phyloP scores from a whole-genome alignment of 1,284 basidiomycete genomes.

The Cutaneotrichosporon cyanovorans region DNA sequence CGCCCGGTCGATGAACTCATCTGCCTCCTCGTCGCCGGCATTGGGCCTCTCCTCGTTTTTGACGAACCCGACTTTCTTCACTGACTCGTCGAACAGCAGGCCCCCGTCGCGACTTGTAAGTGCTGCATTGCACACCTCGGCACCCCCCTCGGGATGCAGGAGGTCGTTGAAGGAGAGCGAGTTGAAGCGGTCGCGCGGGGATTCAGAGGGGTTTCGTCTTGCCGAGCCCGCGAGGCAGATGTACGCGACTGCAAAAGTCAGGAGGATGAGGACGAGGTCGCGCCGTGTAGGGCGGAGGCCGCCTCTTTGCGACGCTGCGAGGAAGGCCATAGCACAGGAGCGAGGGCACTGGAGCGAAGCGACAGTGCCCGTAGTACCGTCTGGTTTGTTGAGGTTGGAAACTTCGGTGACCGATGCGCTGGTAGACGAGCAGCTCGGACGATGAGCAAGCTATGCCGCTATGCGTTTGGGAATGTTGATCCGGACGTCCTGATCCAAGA shows the following conservation, averaged over 20 bases:
- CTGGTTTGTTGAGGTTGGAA: too few relatives aligned
- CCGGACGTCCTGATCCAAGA: neutral
- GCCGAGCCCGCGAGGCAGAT: constrained; percentile 23
- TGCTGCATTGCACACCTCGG: neutral
- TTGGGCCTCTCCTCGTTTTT: constrained; percentile 13
- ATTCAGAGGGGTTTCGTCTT: neutral
- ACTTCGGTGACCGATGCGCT: too few relatives aligned
- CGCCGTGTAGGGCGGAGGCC: constrained; percentile 33
- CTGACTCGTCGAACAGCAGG: constrained; percentile 7
- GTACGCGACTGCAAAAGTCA: constrained; percentile 38
- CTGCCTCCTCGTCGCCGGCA: constrained; percentile 11
- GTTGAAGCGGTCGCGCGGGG: neutral
- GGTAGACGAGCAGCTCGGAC: too few relatives aligned
- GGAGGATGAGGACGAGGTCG: constrained; percentile 36
- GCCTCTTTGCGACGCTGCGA: neutral
- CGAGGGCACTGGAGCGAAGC: too few relatives aligned
- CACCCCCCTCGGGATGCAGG: neutral
- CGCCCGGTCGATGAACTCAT: constrained; percentile 20
- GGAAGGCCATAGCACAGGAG: neutral
- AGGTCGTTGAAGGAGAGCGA: neutral
- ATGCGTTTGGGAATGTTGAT: too few relatives aligned
- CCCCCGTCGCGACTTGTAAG: neutral
- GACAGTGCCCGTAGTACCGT: too few relatives aligned
- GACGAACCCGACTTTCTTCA: constrained; percentile 12
- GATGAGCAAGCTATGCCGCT: too few relatives aligned